Evolutionary conservation across 441 rosid genomes (phyloP), one percentile per base, ranked within the genome.

Genomic region (Brassica hybrid): DNA sequence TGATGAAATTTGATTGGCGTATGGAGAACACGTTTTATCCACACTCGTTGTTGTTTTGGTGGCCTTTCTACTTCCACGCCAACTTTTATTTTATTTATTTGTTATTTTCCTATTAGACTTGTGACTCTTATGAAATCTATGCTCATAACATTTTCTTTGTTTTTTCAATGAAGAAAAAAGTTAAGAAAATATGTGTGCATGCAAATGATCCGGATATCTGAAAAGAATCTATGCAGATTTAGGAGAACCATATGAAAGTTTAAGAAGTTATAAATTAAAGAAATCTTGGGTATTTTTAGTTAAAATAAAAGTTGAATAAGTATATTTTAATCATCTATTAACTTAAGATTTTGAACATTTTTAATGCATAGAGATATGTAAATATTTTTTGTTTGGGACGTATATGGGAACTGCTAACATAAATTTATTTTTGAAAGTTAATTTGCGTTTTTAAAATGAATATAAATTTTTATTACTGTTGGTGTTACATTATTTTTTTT

Each of bases 1-100:
- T 72, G 81, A 38, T 73, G 71, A 62, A 62, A 73, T 79, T 48
- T 79, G 82, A 79, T 79, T 79, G 82, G 82, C 70, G 74, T 61
- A 75, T 79, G 67, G 82, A 67, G 71, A 63, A 67, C 78, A 79
- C 82, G 82, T 73, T 79, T 73, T 79, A 79, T 79, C 78, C 82
- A 79, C 82, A 79, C 81, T 79, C 52, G 30, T 1, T 68, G 65
- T 21, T 14, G 8, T 25, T 68, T 79, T 78, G 74, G 74, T 78
- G 81, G 71, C 27, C 2, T 78, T 67, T 73, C 2, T 67, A 62
- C 23, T 68, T 78, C 65, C 78, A 67, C 78, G 74, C 60, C 58
- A 48, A 72, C 59, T 17, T 72, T 30, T 30, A 30, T 34, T 59
- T 36, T 17, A 5, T 67, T 67, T 16, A 7, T 11, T 54, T 54